phyloP scores from a whole-genome alignment of 345 rosid species.

The Hibiscus syriacus region DNA sequence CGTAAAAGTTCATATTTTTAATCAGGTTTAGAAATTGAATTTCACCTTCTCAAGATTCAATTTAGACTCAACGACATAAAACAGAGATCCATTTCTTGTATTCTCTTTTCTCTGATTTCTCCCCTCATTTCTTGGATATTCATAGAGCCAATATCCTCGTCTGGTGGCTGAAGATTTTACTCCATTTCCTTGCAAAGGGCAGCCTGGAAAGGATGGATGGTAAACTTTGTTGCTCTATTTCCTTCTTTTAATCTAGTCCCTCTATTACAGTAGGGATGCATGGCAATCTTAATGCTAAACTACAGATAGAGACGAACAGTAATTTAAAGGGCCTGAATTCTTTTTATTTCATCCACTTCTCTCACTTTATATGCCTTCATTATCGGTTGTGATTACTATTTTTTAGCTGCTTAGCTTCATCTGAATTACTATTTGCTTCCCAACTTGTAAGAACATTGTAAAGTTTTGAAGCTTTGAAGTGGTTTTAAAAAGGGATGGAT shows the following conservation, averaged over 20 bases:
- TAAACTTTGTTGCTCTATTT: constrained; percentile 27
- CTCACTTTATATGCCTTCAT: neutral
- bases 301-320: neutral
- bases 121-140: constrained; percentile 1
- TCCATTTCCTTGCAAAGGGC: constrained; percentile 87
- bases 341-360: neutral
- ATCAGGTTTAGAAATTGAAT: constrained; percentile 50
- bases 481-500: neutral
- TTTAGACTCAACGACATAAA: neutral
- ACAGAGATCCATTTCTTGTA: neutral
- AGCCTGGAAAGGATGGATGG: constrained; percentile 93
- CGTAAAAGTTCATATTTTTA: constrained; percentile 78
- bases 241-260: constrained; percentile 8
- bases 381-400: neutral
- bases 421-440: no score
- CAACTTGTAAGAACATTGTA: no score
- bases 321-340: neutral
- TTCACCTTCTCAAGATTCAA: neutral
- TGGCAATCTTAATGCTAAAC: constrained; percentile 80
- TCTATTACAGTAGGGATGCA: constrained; percentile 64
- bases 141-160: constrained; percentile 97
- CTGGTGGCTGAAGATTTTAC: constrained; percentile 68
- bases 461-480: no score
- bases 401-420: neutral
- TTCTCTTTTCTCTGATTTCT: neutral